phyloP scores from a whole-genome alignment of 176 grass and related monocot genomes.

The Oryza glaberrima region DNA sequence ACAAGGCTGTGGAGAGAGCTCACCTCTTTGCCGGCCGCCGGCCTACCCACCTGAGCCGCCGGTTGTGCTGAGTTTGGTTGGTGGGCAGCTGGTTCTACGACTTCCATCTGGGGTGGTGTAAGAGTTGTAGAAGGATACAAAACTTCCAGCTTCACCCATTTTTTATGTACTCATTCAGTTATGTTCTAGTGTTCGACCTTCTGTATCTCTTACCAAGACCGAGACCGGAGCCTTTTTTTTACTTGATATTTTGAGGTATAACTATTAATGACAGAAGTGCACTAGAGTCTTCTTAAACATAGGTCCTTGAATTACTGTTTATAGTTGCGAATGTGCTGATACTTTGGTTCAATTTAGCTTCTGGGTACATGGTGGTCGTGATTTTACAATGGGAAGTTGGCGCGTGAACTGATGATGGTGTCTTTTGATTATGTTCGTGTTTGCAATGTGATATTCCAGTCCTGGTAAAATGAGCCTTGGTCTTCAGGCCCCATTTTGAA shows the following conservation, averaged over 20 bases:
- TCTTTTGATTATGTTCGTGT: background rate
- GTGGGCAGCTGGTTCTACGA: conserved; percentile 86
- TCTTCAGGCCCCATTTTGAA: too few relatives aligned
- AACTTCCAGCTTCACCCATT: conserved; percentile 21
- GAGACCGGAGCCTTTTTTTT: conserved; percentile 42
- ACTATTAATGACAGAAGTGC: conserved; percentile 33
- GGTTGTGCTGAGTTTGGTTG: conserved; percentile 51
- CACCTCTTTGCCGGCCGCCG: too few relatives aligned
- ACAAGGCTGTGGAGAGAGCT: too few relatives aligned
- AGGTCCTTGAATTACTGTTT: conserved; percentile 36
- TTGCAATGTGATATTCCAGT: background rate
- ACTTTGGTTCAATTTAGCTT: conserved; percentile 18
- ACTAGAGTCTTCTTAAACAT: conserved; percentile 29
- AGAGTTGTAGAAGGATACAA: conserved; percentile 33
- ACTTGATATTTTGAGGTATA: conserved; percentile 36
- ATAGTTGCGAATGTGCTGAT: conserved; percentile 12
- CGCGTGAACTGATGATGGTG: background rate
- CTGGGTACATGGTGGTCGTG: background rate
- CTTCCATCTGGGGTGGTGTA: conserved; percentile 95
- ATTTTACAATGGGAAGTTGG: conserved; percentile 29
- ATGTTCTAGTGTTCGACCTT: conserved; percentile 33
- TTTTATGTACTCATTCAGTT: conserved; percentile 52
- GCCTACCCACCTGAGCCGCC: too few relatives aligned
- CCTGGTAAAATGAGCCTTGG: background rate
- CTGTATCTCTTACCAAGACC: conserved; percentile 33